phyloP scores from a whole-genome alignment of 176 grass and related monocot genomes.

The Urochloa ruziziensis region DNA sequence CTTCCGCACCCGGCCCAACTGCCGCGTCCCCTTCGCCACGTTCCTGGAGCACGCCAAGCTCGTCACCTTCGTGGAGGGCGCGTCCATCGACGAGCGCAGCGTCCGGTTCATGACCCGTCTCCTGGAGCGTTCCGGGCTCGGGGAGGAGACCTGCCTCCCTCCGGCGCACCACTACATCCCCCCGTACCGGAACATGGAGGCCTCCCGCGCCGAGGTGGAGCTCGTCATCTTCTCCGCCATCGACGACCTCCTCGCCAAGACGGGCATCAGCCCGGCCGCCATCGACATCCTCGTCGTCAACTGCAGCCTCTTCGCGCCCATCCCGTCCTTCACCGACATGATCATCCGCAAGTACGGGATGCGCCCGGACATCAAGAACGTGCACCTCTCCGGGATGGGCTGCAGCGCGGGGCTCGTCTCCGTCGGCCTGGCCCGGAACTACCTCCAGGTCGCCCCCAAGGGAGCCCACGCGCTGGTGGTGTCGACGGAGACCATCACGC shows the following conservation, averaged over 20 bases:
- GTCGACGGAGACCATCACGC: conserved; percentile 81
- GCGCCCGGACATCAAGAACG: conserved; percentile 54
- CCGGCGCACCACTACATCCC: conserved; percentile 70
- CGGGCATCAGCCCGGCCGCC: conserved; percentile 23
- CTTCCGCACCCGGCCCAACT: conserved; percentile 50
- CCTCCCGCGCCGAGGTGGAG: conserved; percentile 55
- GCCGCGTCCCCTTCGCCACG: conserved; percentile 62
- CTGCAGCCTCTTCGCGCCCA: conserved; percentile 70
- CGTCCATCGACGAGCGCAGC: conserved; percentile 53
- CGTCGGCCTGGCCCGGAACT: conserved; percentile 44
- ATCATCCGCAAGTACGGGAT: conserved; percentile 59
- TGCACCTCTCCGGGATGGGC: conserved; percentile 73
- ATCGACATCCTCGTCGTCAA: conserved; percentile 71
- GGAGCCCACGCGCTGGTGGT: conserved; percentile 61
- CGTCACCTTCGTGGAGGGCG: conserved; percentile 44
- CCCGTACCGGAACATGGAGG: conserved; percentile 58
- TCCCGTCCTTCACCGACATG: conserved; percentile 69
- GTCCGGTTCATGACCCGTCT: conserved; percentile 61
- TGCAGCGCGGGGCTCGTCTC: conserved; percentile 68
- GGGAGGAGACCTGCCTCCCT: conserved; percentile 60
- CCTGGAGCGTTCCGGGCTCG: conserved; percentile 58
- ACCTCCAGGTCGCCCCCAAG: conserved; percentile 39
- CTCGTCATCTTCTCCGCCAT: conserved; percentile 66
- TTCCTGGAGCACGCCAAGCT: conserved; percentile 70
- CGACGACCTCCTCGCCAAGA: conserved; percentile 60